Evolutionary conservation across 2,329 filamentous ascomycete species (phyloP).

Genomic region (Trematosphaeria pertusa): DNA sequence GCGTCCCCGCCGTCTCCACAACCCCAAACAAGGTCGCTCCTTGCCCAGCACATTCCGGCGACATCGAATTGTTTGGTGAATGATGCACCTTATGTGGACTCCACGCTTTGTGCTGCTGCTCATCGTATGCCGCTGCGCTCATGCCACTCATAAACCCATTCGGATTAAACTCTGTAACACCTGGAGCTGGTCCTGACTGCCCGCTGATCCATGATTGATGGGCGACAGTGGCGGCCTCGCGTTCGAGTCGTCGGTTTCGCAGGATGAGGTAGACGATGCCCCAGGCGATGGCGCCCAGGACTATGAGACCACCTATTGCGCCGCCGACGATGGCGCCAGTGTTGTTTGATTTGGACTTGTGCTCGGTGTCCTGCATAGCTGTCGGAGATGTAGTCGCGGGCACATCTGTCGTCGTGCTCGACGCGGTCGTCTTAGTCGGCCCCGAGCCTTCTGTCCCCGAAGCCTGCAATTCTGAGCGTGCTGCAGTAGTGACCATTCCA

Average conservation of each 20-base stretch:
- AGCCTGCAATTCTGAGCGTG: not conserved
- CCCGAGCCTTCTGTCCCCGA: constrained; percentile 6
- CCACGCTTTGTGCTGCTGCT: too few relatives aligned
- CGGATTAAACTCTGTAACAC: constrained; percentile 21
- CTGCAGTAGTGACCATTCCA: not conserved
- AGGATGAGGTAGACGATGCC: constrained; percentile 28
- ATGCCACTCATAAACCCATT: constrained; percentile 3
- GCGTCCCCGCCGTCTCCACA: constrained; percentile 9
- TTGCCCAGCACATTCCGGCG: not conserved
- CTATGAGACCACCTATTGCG: constrained; percentile 37
- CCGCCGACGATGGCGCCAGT: constrained; percentile 43
- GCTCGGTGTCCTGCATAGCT: not conserved
- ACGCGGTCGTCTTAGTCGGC: constrained; percentile 4
- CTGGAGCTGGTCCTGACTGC: constrained; percentile 11
- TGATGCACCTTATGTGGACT: too few relatives aligned
- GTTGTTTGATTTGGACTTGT: constrained; percentile 15
- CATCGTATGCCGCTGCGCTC: too few relatives aligned
- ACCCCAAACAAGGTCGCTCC: constrained; percentile 4
- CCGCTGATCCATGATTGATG: constrained; percentile 7
- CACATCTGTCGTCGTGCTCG: constrained; percentile 1
- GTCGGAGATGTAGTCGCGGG: constrained; percentile 4
- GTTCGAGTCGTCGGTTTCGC: constrained; percentile 25
- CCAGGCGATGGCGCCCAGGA: constrained; percentile 31
- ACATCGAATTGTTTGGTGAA: too few relatives aligned
- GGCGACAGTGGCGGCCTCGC: constrained; percentile 9